These are phyloP conservation scores for Deinandra increscens DNA, from an alignment of 129 eudicot species.

Conservation along the genomic window DNA sequence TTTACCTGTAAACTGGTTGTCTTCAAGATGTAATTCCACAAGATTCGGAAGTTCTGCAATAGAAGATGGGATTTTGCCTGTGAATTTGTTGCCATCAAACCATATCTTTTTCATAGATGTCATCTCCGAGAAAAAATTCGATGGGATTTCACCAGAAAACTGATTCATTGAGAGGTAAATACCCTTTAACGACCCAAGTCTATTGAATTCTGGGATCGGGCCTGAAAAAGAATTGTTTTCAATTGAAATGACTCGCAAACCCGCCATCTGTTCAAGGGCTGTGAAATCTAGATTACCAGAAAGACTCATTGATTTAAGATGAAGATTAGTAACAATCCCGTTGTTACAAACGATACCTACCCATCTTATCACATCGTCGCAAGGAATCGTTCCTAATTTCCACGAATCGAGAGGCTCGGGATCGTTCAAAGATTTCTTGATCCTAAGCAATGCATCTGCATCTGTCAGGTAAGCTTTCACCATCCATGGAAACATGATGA, in stretches of 20 bases:
- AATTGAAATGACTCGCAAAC: conserved; percentile 46
- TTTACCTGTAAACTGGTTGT: conserved; percentile 53
- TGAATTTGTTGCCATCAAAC: conserved; percentile 51
- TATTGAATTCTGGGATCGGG: conserved; percentile 53
- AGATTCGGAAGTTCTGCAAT: conserved; percentile 38
- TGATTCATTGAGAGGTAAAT: conserved; percentile 51
- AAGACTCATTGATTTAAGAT: conserved; percentile 45
- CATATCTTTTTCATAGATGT: conserved; percentile 58
- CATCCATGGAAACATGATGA: conserved; percentile 24
- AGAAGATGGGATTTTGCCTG: conserved; percentile 58
- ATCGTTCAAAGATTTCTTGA: conserved; percentile 42
- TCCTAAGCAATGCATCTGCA: conserved; percentile 55
- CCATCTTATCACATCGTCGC: conserved; percentile 47
- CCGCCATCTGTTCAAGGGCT: conserved; percentile 43
- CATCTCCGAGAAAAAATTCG: conserved; percentile 41
- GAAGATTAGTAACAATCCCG: conserved; percentile 42
- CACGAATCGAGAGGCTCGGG: conserved; percentile 58
- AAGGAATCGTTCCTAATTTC: conserved; percentile 50
- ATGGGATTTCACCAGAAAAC: conserved; percentile 55
- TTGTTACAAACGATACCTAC: conserved; percentile 44
- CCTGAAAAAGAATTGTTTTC: conserved; percentile 52
- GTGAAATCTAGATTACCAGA: conserved; percentile 56
- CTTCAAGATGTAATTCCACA: conserved; percentile 56
- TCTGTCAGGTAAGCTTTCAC: conserved; percentile 43
- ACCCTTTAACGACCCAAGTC: conserved; percentile 46